Percentiles rank a stretch among this genome's conserved stretches.
phyloP scores from a whole-genome alignment of 2,329 filamentous ascomycete genomes.

The Teratosphaeria pseudoeucalypti region DNA sequence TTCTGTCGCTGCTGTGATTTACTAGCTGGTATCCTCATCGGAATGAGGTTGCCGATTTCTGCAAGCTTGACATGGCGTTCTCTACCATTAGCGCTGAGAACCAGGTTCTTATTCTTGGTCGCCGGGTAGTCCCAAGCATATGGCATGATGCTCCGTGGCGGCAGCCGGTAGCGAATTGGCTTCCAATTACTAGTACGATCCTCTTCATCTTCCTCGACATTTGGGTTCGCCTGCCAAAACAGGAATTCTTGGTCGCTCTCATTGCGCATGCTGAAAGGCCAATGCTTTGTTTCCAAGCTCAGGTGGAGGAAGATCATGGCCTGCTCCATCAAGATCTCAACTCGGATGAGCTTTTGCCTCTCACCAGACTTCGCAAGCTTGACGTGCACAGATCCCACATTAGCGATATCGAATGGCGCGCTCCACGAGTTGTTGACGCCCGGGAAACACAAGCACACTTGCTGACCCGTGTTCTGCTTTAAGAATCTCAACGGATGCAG shows the following conservation, averaged over 20 bases:
- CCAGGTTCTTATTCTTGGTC: conserved; percentile 88
- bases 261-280: conserved; percentile 98
- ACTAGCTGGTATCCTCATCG: conserved; percentile 72
- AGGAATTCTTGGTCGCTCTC: conserved; percentile 95
- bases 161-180: conserved; percentile 82
- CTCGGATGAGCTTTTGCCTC: conserved; percentile 73
- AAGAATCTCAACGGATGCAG: conserved; percentile 83
- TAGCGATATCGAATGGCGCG: conserved; percentile 93
- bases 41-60: conserved; percentile 91
- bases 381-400: conserved; percentile 82
- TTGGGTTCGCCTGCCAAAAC: conserved; percentile 91
- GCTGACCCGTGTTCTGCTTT: conserved; percentile 71
- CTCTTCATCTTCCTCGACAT: conserved; percentile 82
- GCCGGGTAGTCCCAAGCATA: conserved; percentile 99
- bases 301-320: conserved; percentile 90
- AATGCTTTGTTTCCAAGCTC: conserved; percentile 82
- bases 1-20: conserved; percentile 53
- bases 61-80: conserved; percentile 89
- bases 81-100: conserved; percentile 67
- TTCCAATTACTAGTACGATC: conserved; percentile 77
- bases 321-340: conserved; percentile 84
- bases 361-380: conserved; percentile 88
- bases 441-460: conserved; percentile 84
- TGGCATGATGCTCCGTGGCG: conserved; percentile 94
- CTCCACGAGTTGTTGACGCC: conserved; percentile 97